A percentile compares a stretch with the other conserved stretches of the same genome.
These are phyloP conservation scores for Actinomortierella wolfii DNA, from an alignment of 371 early-diverging fungal species.

Conservation along the genomic window DNA sequence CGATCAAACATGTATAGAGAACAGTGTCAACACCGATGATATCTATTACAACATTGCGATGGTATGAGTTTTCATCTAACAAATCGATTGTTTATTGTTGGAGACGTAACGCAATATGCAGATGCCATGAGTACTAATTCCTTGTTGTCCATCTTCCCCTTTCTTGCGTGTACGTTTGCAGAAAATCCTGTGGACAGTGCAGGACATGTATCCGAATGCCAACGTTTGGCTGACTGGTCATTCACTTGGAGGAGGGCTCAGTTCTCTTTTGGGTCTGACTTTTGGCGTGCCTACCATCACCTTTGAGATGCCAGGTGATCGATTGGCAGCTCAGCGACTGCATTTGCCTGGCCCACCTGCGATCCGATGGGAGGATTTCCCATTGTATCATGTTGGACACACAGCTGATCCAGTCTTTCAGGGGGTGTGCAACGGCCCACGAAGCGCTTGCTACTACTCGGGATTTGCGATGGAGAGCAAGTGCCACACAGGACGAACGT, in stretches of 20 bases:
- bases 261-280: constrained; percentile 82
- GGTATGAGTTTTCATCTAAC: constrained; percentile 53
- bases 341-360: constrained; percentile 74
- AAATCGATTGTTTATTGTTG: too few species aligned
- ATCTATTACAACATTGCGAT: constrained; percentile 86
- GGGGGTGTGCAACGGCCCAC: constrained; percentile 83
- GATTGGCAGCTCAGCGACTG: constrained; percentile 75
- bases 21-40: constrained; percentile 60
- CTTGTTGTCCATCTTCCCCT: not conserved
- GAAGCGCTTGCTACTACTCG: constrained; percentile 82
- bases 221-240: constrained; percentile 93
- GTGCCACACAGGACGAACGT: constrained; percentile 64
- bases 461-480: constrained; percentile 90
- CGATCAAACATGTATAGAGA: constrained; percentile 66
- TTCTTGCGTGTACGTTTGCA: constrained; percentile 9
- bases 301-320: constrained; percentile 91
- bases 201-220: constrained; percentile 67
- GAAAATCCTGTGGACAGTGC: constrained; percentile 65
- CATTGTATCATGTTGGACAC: constrained; percentile 93
- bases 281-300: constrained; percentile 87
- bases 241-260: constrained; percentile 90
- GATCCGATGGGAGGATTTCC: constrained; percentile 55
- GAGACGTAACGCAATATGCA: too few species aligned
- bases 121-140: not conserved
- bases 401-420: constrained; percentile 92